phyloP scores from a whole-genome alignment of 169 alveolate species.

The Cryptosporidium sp. region DNA sequence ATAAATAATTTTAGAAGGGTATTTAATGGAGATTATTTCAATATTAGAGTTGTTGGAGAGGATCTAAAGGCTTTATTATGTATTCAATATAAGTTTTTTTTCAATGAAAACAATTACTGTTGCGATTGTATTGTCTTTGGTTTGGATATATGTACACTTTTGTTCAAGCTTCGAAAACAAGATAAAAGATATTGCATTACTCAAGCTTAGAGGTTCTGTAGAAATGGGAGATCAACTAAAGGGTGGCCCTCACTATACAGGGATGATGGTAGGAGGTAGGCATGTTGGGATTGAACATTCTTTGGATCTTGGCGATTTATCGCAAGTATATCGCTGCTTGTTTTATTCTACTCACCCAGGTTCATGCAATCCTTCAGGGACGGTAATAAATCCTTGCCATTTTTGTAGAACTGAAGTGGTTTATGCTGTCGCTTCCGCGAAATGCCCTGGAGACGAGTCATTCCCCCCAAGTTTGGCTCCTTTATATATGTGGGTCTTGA shows the following conservation, averaged over 20 bases:
- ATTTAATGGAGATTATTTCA: neutral
- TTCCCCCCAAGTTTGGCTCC: slow-evolving; percentile 77
- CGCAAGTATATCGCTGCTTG: slow-evolving; percentile 56
- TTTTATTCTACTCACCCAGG: slow-evolving; percentile 69
- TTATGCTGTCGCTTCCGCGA: slow-evolving; percentile 74
- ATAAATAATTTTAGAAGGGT: neutral
- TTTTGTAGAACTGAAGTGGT: slow-evolving; percentile 75
- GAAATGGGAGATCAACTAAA: slow-evolving; percentile 22
- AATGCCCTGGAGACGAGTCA: slow-evolving; percentile 73
- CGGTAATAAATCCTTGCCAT: slow-evolving; percentile 73
- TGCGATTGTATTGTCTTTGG: neutral
- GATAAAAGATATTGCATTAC: neutral
- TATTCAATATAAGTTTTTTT: neutral
- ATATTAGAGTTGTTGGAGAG: neutral
- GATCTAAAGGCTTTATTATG: slow-evolving; percentile 10
- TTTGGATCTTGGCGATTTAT: slow-evolving; percentile 65
- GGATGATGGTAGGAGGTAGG: slow-evolving; percentile 76
- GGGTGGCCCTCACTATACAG: slow-evolving; percentile 73
- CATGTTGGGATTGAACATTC: slow-evolving; percentile 75
- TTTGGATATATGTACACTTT: neutral
- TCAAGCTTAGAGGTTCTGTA: slow-evolving; percentile 40
- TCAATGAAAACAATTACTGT: slow-evolving; percentile 1
- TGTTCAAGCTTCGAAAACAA: neutral
- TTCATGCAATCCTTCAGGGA: slow-evolving; percentile 72
- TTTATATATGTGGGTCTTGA: slow-evolving; percentile 68